phyloP scores from a whole-genome alignment of 768 basidiomycete species.

The Dacryopinax primogenitus region DNA sequence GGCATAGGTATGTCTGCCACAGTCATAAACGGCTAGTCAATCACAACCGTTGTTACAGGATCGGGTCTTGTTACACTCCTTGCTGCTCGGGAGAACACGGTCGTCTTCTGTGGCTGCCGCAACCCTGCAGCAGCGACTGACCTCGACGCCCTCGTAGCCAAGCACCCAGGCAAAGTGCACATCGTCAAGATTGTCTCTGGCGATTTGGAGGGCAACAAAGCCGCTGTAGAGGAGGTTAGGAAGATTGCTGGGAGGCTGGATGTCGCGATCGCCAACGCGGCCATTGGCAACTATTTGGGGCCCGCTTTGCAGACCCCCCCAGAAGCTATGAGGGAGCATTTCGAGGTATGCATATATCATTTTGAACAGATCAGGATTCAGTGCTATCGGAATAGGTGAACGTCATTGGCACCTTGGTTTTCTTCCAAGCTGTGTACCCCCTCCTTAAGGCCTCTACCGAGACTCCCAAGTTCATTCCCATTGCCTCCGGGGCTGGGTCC shows the following conservation, averaged over 20 bases:
- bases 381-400: constrained; percentile 11
- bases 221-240: constrained; percentile 14
- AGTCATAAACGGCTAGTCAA: not conserved
- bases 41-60: constrained; percentile 1
- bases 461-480: constrained; percentile 14
- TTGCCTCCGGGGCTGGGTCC: constrained; percentile 11
- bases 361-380: not conserved
- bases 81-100: not conserved
- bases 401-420: constrained; percentile 16
- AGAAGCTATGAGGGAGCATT: not conserved
- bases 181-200: constrained; percentile 15
- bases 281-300: not conserved
- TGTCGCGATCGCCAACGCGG: constrained; percentile 21
- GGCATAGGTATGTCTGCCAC: not conserved
- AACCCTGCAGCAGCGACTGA: constrained; percentile 6
- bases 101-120: constrained; percentile 18
- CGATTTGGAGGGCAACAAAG: constrained; percentile 14
- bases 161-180: constrained; percentile 8
- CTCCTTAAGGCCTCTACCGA: constrained; percentile 13
- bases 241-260: constrained; percentile 16
- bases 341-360: not conserved
- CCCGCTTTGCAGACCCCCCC: not conserved
- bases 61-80: constrained; percentile 12
- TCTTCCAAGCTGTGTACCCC: constrained; percentile 17
- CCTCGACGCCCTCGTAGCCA: constrained; percentile 11